Percentiles rank a stretch among this genome's conserved stretches.
These are phyloP conservation scores for Boletus huronensis DNA, from an alignment of 768 basidiomycete species.

Conservation along the genomic window DNA sequence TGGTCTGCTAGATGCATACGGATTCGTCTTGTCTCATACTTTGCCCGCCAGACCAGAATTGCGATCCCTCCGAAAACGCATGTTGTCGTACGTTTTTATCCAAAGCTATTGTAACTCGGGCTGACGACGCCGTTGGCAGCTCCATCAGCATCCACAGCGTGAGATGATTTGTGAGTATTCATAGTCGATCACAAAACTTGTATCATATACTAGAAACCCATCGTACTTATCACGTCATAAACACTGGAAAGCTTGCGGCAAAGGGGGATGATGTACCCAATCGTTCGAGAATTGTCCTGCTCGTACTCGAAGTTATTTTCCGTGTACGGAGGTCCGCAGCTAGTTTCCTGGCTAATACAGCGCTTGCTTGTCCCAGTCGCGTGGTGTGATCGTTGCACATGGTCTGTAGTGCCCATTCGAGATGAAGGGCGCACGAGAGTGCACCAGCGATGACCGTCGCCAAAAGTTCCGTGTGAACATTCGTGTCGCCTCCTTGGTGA, in stretches of 20 bases:
- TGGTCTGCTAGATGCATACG: conserved; percentile 39
- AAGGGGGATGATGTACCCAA: conserved; percentile 61
- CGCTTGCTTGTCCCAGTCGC: conserved; percentile 60
- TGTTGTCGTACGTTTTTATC: conserved; percentile 69
- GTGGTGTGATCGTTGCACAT: conserved; percentile 47
- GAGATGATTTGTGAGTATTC: conserved; percentile 18
- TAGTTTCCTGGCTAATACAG: conserved; percentile 62
- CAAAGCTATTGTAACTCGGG: background rate
- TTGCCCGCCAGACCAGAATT: conserved; percentile 67
- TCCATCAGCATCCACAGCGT: conserved; percentile 46
- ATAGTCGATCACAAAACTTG: conserved; percentile 3
- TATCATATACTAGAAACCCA: conserved; percentile 6
- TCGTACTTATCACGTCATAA: conserved; percentile 30
- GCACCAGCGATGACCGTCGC: conserved; percentile 62
- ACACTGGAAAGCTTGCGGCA: conserved; percentile 71
- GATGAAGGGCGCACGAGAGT: conserved; percentile 62
- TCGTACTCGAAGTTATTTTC: conserved; percentile 46
- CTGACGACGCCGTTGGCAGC: conserved; percentile 33
- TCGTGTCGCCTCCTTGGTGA: conserved; percentile 48
- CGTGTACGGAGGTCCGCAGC: conserved; percentile 56
- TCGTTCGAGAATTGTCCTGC: conserved; percentile 52
- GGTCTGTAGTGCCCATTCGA: conserved; percentile 65
- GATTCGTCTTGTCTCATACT: conserved; percentile 66
- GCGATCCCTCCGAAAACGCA: conserved; percentile 65
- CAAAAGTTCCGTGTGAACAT: conserved; percentile 57